Percentiles rank a stretch among this genome's conserved stretches.
Conservation (phyloP, 768 basidiomycete genomes). For the Naganishia friedmannii region DNA sequence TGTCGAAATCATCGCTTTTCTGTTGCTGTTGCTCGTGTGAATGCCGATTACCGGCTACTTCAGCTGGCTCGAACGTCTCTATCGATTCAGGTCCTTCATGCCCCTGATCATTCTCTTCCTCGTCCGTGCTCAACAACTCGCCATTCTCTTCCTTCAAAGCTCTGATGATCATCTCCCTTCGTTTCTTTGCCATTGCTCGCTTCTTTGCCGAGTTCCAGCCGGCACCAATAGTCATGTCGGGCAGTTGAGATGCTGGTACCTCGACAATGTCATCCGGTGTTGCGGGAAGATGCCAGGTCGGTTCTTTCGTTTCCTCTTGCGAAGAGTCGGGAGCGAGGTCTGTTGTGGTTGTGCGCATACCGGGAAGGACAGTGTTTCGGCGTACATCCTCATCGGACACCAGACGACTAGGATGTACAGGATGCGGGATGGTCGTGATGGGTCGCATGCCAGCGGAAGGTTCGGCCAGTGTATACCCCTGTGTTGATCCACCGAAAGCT, state of each 20-base stretch:
- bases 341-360: background rate
- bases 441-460: background rate
- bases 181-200: constrained; percentile 14
- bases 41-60: background rate
- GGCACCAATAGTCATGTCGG: background rate
- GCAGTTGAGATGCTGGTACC: background rate
- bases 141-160: constrained; percentile 1
- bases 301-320: background rate
- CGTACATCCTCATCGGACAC: background rate
- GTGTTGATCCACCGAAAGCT: constrained; percentile 6
- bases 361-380: background rate
- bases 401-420: constrained; percentile 9
- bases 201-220: constrained; percentile 8
- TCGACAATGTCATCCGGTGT: background rate
- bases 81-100: background rate
- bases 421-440: constrained; percentile 13
- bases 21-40: background rate
- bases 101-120: background rate
- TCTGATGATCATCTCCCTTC: constrained; percentile 9
- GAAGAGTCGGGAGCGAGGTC: background rate
- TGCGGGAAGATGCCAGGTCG: background rate
- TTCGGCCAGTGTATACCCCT: constrained; percentile 1
- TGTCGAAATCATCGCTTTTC: constrained; percentile 4
- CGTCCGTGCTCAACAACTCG: background rate
- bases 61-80: constrained; percentile 10